phyloP scores from a whole-genome alignment of 148 eudicot species.

The Fagopyrum tataricum region DNA sequence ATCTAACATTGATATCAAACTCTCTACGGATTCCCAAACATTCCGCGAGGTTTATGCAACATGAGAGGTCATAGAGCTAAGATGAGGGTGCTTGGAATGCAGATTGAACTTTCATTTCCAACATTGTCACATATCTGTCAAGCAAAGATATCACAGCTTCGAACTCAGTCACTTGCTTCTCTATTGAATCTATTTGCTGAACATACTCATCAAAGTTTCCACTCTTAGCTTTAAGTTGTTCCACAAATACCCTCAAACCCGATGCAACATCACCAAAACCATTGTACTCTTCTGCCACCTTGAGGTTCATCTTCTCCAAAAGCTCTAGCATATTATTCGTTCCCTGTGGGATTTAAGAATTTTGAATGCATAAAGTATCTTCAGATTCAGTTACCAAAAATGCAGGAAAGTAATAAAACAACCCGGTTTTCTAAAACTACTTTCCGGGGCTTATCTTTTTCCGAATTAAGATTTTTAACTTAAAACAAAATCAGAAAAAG shows the following conservation, averaged over 20 bases:
- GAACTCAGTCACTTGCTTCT: slow-evolving; percentile 78
- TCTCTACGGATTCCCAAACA: neutral
- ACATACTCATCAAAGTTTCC: slow-evolving; percentile 68
- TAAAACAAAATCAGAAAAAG: neutral
- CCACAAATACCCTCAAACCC: slow-evolving; percentile 90
- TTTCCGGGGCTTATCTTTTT: no score
- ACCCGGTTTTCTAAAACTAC: no score
- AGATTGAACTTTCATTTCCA: slow-evolving; percentile 68
- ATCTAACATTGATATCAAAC: neutral
- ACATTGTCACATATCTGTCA: slow-evolving; percentile 62
- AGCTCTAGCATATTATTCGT: slow-evolving; percentile 69
- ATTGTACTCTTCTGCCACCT: slow-evolving; percentile 87
- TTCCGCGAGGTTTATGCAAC: neutral
- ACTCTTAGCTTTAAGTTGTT: slow-evolving; percentile 74
- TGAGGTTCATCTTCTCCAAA: slow-evolving; percentile 84
- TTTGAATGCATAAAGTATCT: neutral
- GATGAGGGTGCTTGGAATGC: slow-evolving; percentile 52
- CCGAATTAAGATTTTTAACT: no score
- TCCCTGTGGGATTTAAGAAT: slow-evolving; percentile 36
- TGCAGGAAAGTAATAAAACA: neutral
- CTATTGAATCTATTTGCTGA: slow-evolving; percentile 81
- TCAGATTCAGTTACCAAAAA: slow-evolving; percentile 2
- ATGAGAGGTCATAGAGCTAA: neutral
- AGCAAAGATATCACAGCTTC: slow-evolving; percentile 95
- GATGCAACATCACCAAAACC: slow-evolving; percentile 78